Conservation (phyloP, 345 rosid species). For the Limnanthes douglasii region DNA sequence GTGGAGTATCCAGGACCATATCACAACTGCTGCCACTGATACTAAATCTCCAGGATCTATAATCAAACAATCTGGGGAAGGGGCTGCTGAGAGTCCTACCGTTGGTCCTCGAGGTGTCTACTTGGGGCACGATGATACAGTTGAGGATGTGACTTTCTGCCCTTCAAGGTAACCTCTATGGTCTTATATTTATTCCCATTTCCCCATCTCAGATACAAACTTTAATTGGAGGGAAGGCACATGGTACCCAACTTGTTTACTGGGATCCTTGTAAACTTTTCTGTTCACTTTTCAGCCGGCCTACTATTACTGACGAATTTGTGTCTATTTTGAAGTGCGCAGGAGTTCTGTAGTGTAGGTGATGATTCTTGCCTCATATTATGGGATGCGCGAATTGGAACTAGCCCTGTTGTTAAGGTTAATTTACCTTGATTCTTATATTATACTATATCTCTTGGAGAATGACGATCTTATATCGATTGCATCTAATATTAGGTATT, state of each 20-base stretch:
- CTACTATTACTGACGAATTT: slow-evolving; percentile 12
- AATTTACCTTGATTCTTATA: background rate
- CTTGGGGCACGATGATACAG: slow-evolving; percentile 89
- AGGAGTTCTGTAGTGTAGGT: slow-evolving; percentile 97
- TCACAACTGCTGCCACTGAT: slow-evolving; percentile 52
- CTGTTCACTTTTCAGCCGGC: background rate
- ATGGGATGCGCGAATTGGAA: slow-evolving; percentile 96
- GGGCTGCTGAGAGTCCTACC: slow-evolving; percentile 50
- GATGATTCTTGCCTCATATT: slow-evolving; percentile 98
- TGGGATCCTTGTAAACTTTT: background rate
- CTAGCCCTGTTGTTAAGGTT: slow-evolving; percentile 75
- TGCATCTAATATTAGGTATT: too few species aligned
- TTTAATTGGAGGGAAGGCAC: too few species aligned
- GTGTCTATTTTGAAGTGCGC: slow-evolving; percentile 44
- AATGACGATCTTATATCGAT: too few species aligned
- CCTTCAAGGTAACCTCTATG: slow-evolving; percentile 65
- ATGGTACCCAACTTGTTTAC: too few species aligned
- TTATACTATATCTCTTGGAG: too few species aligned
- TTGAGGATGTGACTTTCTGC: slow-evolving; percentile 93
- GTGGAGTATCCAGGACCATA: slow-evolving; percentile 99
- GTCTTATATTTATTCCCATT: background rate
- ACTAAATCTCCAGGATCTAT: slow-evolving; percentile 63
- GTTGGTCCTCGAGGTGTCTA: slow-evolving; percentile 94
- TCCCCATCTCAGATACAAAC: too few species aligned
- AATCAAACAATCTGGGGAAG: slow-evolving; percentile 59